A percentile compares a stretch with the other conserved stretches of the same genome.
These are phyloP conservation scores for Ligustrum vulgare DNA, from an alignment of 257 asterid genomes.

Conservation along the genomic window DNA sequence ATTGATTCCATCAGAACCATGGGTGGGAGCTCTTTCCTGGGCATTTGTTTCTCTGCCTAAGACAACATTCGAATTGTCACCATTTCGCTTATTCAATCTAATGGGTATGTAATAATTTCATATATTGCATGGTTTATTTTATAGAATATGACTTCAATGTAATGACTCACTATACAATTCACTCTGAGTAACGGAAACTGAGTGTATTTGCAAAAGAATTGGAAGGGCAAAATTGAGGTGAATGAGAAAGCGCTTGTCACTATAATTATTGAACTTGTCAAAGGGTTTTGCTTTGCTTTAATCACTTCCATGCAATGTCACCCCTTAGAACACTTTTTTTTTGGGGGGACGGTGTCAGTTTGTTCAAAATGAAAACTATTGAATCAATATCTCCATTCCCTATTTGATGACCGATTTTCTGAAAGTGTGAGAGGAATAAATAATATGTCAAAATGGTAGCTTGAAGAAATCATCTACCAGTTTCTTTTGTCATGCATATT, in stretches of 20 bases:
- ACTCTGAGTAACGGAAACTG: constrained; percentile 16
- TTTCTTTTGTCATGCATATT: background rate
- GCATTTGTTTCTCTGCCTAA: constrained; percentile 97
- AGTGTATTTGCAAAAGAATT: constrained; percentile 1
- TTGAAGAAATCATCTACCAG: background rate
- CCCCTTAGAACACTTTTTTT: background rate
- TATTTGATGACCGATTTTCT: constrained; percentile 1
- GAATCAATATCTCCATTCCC: background rate
- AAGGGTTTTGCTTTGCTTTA: background rate
- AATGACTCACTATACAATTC: constrained; percentile 19
- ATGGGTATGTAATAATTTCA: constrained; percentile 65
- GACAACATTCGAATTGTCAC: constrained; percentile 88
- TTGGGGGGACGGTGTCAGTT: background rate
- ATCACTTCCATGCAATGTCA: background rate
- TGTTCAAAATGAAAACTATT: constrained; percentile 11
- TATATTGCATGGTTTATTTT: constrained; percentile 4
- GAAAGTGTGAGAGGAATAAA: constrained; percentile 1
- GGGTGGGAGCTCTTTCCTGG: constrained; percentile 99
- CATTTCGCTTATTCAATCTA: constrained; percentile 90
- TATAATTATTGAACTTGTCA: constrained; percentile 1
- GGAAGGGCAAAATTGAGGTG: constrained; percentile 9
- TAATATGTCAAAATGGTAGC: background rate
- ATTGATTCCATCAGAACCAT: constrained; percentile 89
- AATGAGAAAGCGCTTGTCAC: constrained; percentile 2
- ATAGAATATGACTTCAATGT: no score